A percentile compares a stretch with the other conserved stretches of the same genome.
Conservation (phyloP, 164 flowering plant species). For the Berberis thunbergii region DNA sequence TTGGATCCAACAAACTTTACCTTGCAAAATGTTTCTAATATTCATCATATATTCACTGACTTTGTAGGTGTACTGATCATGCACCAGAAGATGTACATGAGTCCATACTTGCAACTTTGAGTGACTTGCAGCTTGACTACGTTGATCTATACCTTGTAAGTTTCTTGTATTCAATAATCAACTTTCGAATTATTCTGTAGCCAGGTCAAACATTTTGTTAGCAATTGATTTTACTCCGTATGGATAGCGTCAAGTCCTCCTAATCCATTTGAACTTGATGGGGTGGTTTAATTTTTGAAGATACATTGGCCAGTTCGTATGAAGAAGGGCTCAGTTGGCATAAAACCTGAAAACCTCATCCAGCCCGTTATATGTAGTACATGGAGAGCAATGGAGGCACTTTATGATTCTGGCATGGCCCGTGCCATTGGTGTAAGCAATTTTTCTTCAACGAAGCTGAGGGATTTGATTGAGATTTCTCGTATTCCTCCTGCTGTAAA, state of each 20-base stretch:
- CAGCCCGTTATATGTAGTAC: conserved; percentile 39
- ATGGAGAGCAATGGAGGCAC: conserved; percentile 62
- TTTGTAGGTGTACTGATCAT: conserved; percentile 39
- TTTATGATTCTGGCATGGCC: conserved; percentile 49
- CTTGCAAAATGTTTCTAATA: not conserved
- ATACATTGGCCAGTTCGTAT: conserved; percentile 61
- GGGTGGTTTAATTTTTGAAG: conserved; percentile 12
- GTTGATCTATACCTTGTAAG: conserved; percentile 54
- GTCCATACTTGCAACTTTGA: conserved; percentile 36
- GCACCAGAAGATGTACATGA: conserved; percentile 51
- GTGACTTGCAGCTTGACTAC: conserved; percentile 54
- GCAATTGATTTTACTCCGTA: too few species aligned
- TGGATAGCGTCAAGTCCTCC: too few species aligned
- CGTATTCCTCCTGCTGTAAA: conserved; percentile 54
- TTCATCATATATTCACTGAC: not conserved
- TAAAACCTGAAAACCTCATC: conserved; percentile 27
- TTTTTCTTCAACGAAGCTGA: conserved; percentile 53
- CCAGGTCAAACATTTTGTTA: too few species aligned
- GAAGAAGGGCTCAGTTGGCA: conserved; percentile 30
- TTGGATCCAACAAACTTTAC: not conserved
- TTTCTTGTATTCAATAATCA: not conserved
- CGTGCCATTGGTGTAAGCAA: conserved; percentile 68
- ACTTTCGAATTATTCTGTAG: too few species aligned
- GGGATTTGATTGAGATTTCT: conserved; percentile 32
- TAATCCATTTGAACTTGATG: too few species aligned